Conservation (phyloP, 2,329 filamentous ascomycete species). For the Sodiomyces alkalinus region DNA sequence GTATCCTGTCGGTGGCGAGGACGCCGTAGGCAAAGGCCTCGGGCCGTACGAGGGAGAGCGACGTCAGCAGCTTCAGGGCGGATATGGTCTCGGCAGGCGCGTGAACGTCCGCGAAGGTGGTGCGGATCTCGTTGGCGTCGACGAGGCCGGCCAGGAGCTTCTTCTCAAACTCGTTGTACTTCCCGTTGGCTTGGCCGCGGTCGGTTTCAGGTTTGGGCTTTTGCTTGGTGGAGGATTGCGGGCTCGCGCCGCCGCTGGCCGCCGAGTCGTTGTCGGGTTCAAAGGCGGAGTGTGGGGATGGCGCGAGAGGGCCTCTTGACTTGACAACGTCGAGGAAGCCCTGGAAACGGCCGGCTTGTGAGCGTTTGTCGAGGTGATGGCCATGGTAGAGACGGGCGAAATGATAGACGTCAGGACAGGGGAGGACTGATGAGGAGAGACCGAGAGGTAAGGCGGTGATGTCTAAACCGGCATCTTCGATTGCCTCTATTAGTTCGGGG, state of each 20-base stretch:
- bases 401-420: conserved; percentile 23
- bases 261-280: conserved; percentile 6
- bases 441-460: conserved; percentile 3
- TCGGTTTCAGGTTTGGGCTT: conserved; percentile 7
- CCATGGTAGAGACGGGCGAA: conserved; percentile 14
- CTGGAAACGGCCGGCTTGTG: conserved; percentile 3
- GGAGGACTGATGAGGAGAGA: conserved; percentile 15
- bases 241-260: conserved; percentile 1
- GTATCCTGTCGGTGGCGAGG: conserved; percentile 77
- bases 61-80: conserved; percentile 76
- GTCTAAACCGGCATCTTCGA: too few relatives aligned
- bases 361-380: conserved; percentile 1
- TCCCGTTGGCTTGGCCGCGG: conserved; percentile 13
- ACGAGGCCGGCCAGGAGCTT: conserved; percentile 70
- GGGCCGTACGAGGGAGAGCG: conserved; percentile 70
- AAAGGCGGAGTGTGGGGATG: too few relatives aligned
- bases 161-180: conserved; percentile 64
- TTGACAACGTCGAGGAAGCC: conserved; percentile 8
- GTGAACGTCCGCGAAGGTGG: conserved; percentile 78
- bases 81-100: conserved; percentile 71
- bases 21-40: conserved; percentile 97
- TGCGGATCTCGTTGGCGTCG: conserved; percentile 65
- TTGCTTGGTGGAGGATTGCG: conserved; percentile 1
- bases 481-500: too few relatives aligned
- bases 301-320: conserved; percentile 6